Evolutionary conservation across 1,139 yeast genomes (phyloP).

Genomic region (Schizosaccharomyces versatilis): DNA sequence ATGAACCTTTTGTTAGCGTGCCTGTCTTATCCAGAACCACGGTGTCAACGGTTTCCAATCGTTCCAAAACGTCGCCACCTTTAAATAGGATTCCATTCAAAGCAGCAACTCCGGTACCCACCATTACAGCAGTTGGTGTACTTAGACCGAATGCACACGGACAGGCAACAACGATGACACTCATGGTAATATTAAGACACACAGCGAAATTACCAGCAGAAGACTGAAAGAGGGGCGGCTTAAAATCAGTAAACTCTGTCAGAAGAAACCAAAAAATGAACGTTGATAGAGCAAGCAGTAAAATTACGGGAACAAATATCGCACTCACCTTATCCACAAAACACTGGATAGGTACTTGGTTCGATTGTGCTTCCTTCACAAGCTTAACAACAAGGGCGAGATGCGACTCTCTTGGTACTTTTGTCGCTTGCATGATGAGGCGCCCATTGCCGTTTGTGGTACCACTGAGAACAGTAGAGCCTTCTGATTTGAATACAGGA

Average conservation of each 20-base stretch:
- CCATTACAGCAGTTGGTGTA: conserved; percentile 97
- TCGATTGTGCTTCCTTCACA: conserved; percentile 74
- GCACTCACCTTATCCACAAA: conserved; percentile 73
- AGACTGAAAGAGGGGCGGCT: conserved; percentile 32
- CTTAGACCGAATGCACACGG: conserved; percentile 95
- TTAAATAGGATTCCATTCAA: conserved; percentile 70
- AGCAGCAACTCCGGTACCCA: conserved; percentile 94
- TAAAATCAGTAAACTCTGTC: conserved; percentile 21
- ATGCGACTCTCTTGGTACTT: conserved; percentile 65
- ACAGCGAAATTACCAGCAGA: conserved; percentile 36
- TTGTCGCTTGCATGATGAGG: conserved; percentile 42
- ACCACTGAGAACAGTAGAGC: conserved; percentile 64
- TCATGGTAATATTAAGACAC: conserved; percentile 63
- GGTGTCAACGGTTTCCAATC: conserved; percentile 39
- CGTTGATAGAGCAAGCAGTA: conserved; percentile 40
- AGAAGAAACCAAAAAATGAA: conserved; percentile 41
- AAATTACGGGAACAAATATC: conserved; percentile 58
- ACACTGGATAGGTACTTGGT: conserved; percentile 76
- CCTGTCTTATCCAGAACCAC: conserved; percentile 91
- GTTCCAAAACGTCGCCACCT: conserved; percentile 79
- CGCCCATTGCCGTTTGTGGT: conserved; percentile 59
- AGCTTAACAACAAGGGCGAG: conserved; percentile 66
- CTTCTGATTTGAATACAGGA: conserved; percentile 41
- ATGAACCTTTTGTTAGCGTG: conserved; percentile 67
- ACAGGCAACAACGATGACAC: conserved; percentile 90